A percentile compares a stretch with the other conserved stretches of the same genome.
Evolutionary conservation across 2,329 filamentous ascomycete species (phyloP).

Genomic region (Calonectria pteridis): DNA sequence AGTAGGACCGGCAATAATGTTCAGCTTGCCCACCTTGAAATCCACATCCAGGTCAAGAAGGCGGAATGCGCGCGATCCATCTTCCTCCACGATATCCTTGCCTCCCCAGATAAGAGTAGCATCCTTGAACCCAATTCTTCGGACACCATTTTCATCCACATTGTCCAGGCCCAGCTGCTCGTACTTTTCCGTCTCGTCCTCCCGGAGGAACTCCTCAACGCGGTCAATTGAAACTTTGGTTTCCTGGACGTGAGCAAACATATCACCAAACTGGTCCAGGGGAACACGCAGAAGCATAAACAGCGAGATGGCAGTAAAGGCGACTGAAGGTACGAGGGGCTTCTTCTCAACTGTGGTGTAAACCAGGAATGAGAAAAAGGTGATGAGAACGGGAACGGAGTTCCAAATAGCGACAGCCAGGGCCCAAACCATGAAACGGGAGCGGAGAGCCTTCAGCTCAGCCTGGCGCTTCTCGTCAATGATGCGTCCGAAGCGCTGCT

Average conservation of each 20-base stretch:
- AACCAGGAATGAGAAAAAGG: conserved; percentile 94
- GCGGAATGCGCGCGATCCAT: conserved; percentile 81
- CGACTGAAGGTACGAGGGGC: conserved; percentile 89
- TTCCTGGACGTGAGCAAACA: conserved; percentile 98
- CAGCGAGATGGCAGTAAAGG: conserved; percentile 95
- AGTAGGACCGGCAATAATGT: conserved; percentile 92
- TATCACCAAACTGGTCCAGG: conserved; percentile 95
- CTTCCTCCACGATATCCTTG: conserved; percentile 69
- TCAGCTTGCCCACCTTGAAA: conserved; percentile 88
- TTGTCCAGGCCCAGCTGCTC: conserved; percentile 81
- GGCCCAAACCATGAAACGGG: conserved; percentile 92
- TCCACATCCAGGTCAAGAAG: conserved; percentile 86
- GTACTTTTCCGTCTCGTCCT: conserved; percentile 98
- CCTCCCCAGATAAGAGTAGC: conserved; percentile 92
- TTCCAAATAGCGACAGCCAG: conserved; percentile 95
- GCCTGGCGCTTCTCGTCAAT: conserved; percentile 88
- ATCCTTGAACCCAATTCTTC: conserved; percentile 85
- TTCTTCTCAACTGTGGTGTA: conserved; percentile 94
- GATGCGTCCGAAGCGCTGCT: conserved; percentile 86
- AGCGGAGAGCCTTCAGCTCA: conserved; percentile 83
- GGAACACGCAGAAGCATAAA: conserved; percentile 95
- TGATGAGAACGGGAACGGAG: conserved; percentile 93
- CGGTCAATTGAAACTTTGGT: conserved; percentile 97
- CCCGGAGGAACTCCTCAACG: conserved; percentile 92
- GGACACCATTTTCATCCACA: conserved; percentile 74